phyloP scores from a whole-genome alignment of 1,139 yeast species.

The Pichia sp. region DNA sequence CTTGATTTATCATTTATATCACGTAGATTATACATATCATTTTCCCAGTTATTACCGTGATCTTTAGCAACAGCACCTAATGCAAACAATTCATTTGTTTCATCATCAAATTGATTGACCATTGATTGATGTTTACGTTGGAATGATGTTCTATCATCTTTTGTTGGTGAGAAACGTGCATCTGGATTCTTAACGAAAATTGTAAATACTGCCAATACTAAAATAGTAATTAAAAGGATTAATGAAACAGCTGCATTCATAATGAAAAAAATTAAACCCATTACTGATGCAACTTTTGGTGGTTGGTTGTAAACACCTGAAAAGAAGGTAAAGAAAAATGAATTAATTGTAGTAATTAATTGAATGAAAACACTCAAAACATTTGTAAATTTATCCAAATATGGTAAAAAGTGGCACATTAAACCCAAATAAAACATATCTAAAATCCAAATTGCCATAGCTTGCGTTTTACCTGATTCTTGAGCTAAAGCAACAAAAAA shows the following conservation, averaged over 20 bases:
- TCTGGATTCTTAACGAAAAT: conserved; percentile 72
- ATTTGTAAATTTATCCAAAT: conserved; percentile 67
- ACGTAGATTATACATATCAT: conserved; percentile 50
- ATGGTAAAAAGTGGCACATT: conserved; percentile 56
- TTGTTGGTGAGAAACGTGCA: conserved; percentile 75
- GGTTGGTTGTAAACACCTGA: conserved; percentile 68
- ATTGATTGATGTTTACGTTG: conserved; percentile 42
- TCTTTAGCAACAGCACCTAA: conserved; percentile 68
- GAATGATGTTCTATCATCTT: conserved; percentile 79
- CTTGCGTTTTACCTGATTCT: conserved; percentile 63
- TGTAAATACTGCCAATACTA: conserved; percentile 51
- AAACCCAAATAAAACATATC: conserved; percentile 59
- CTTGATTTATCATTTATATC: conserved; percentile 27
- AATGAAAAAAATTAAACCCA: conserved; percentile 78
- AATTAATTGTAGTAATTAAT: conserved; percentile 59
- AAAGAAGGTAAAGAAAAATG: conserved; percentile 68
- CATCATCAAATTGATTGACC: conserved; percentile 12
- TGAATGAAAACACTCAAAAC: conserved; percentile 58
- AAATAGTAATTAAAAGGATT: conserved; percentile 53
- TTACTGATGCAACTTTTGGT: conserved; percentile 59
- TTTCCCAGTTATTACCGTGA: conserved; percentile 65
- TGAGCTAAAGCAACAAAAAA: conserved; percentile 66
- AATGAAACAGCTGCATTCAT: conserved; percentile 73
- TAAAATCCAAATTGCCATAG: conserved; percentile 54
- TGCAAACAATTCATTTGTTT: conserved; percentile 54